Evolutionary conservation across 768 basidiomycete genomes (phyloP).

Genomic region (Phlebiopsis flavidoalba): DNA sequence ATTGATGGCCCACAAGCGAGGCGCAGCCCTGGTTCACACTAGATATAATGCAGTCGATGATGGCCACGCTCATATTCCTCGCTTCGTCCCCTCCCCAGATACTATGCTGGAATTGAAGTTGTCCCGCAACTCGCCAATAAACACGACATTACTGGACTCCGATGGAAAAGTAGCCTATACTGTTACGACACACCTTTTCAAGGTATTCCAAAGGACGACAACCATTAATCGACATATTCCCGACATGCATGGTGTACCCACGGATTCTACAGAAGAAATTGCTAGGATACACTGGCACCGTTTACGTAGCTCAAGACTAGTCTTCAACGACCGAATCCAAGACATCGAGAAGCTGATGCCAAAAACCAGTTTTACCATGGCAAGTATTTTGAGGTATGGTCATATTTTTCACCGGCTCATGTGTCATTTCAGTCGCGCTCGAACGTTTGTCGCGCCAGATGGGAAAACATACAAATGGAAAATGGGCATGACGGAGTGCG

Average conservation of each 20-base stretch:
- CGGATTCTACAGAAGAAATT: neutral
- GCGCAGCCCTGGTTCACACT: too few relatives aligned
- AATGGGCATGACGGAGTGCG: neutral
- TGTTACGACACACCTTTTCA: neutral
- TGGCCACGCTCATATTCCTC: too few relatives aligned
- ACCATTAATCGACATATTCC: neutral
- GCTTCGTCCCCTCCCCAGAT: too few relatives aligned
- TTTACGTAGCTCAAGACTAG: neutral
- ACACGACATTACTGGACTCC: neutral
- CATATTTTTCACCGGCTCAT: neutral
- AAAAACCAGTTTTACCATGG: neutral
- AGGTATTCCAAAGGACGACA: neutral
- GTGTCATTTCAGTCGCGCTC: neutral
- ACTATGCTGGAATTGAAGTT: neutral
- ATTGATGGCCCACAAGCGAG: too few relatives aligned
- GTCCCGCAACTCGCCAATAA: neutral
- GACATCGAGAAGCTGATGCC: constrained; percentile 3
- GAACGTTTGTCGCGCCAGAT: constrained; percentile 1
- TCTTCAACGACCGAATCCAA: constrained; percentile 1
- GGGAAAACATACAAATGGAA: constrained; percentile 6
- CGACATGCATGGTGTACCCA: neutral
- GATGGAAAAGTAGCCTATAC: neutral
- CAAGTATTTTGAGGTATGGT: neutral
- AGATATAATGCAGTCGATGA: too few relatives aligned
- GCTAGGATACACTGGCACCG: constrained; percentile 9